phyloP scores from a whole-genome alignment of 2,329 filamentous ascomycete genomes.

The Ceratocystis cubensis region DNA sequence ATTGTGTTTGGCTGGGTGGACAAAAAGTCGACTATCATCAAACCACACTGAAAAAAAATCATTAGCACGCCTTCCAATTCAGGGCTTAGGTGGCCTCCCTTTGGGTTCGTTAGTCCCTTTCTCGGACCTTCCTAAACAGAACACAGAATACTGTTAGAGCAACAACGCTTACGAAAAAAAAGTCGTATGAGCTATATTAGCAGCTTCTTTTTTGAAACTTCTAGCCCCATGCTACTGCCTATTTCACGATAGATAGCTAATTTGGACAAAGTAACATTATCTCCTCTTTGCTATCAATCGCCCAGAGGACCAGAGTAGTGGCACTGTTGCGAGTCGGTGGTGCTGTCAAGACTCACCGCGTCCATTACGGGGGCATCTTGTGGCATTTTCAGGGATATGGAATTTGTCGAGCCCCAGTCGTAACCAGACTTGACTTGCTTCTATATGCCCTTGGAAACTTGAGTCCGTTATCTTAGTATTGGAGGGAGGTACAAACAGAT shows the following conservation, averaged over 20 bases:
- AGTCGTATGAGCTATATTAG: conserved; percentile 6
- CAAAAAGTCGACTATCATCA: not conserved
- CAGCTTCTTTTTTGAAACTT: conserved; percentile 7
- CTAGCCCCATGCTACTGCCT: not conserved
- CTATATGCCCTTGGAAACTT: not conserved
- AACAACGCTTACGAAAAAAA: not conserved
- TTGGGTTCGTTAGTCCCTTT: not conserved
- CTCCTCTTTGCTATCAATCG: not conserved
- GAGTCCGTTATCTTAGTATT: not conserved
- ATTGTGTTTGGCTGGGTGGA: not conserved
- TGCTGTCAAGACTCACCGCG: not conserved
- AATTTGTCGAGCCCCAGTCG: not conserved
- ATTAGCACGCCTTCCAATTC: not conserved
- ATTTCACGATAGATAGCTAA: not conserved
- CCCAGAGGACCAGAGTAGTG: not conserved
- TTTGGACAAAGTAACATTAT: not conserved
- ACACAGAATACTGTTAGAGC: not conserved
- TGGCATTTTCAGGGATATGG: conserved; percentile 8
- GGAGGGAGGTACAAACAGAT: conserved; percentile 6
- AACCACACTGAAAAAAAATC: not conserved
- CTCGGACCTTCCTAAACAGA: conserved; percentile 1
- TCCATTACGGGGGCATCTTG: not conserved
- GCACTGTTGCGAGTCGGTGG: not conserved
- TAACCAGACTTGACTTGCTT: not conserved
- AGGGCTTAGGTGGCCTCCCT: not conserved